Evolutionary conservation across 345 rosid genomes (phyloP).

Genomic region (Eucalyptus tenuipes): DNA sequence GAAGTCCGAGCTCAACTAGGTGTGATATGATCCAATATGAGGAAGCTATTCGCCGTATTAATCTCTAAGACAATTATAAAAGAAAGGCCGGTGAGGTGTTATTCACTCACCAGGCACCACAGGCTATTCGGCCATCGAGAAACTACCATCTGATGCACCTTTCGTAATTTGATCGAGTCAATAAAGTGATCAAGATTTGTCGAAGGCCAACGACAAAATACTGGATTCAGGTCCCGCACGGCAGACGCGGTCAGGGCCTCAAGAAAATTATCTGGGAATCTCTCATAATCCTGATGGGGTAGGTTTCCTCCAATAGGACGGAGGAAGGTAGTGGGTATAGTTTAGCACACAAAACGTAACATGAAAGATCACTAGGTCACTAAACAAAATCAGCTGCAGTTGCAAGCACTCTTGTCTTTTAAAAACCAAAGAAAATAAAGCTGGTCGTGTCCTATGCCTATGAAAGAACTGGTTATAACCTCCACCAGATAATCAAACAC

Average conservation of each 20-base stretch:
- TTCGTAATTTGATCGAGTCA: neutral
- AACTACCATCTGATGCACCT: fast-evolving
- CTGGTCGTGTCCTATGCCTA: neutral
- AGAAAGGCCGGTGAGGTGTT: neutral
- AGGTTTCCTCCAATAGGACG: neutral
- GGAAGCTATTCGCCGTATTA: too few relatives aligned
- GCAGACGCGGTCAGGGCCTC: too few relatives aligned
- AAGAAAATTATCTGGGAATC: neutral
- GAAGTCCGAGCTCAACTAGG: fast-evolving
- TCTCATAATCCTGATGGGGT: neutral
- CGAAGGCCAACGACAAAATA: neutral
- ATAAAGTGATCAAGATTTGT: neutral
- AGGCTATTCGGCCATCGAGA: neutral
- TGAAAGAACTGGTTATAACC: neutral
- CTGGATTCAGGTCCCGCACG: neutral
- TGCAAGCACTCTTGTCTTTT: neutral
- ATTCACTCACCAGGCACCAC: neutral
- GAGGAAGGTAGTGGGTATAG: neutral
- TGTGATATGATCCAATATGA: too few relatives aligned
- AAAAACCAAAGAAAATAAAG: neutral
- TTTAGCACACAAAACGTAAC: neutral
- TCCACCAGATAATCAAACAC: neutral
- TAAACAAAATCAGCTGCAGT: neutral
- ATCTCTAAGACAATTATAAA: neutral
- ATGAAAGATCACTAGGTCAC: neutral